Conservation (phyloP, 495 filamentous ascomycete species). For the Rusavskia elegans region DNA sequence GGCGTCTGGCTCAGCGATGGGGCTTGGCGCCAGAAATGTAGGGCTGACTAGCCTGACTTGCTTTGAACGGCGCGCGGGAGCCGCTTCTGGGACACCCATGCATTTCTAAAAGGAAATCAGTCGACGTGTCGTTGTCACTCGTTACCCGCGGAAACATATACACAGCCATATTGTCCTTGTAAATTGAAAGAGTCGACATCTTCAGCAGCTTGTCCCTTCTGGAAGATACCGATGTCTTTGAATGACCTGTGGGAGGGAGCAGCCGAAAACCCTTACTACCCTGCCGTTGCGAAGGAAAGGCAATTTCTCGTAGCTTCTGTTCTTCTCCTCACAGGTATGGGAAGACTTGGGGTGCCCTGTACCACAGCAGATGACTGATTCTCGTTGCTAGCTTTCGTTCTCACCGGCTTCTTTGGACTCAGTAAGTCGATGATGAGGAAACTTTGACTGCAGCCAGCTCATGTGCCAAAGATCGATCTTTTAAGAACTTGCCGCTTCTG, state of each 20-base stretch:
- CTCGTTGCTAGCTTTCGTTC: conserved; percentile 29
- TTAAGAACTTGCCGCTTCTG: conserved; percentile 57
- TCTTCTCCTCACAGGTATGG: conserved; percentile 51
- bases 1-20: too few species aligned
- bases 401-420: conserved; percentile 63
- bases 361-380: conserved; percentile 11
- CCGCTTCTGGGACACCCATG: conserved; percentile 8
- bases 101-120: not conserved
- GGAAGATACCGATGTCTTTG: conserved; percentile 40
- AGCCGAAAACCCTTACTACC: conserved; percentile 65
- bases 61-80: conserved; percentile 5
- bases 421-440: conserved; percentile 40
- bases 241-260: conserved; percentile 82
- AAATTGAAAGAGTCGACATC: not conserved
- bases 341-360: not conserved
- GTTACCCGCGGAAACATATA: too few species aligned
- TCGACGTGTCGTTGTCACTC: too few species aligned
- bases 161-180: not conserved
- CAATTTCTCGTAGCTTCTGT: conserved; percentile 74
- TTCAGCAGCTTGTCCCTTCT: not conserved
- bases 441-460: not conserved
- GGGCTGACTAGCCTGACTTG: not conserved
- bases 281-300: conserved; percentile 61
- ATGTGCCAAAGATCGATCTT: conserved; percentile 56
- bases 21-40: not conserved